Percentiles rank a stretch among this genome's conserved stretches.
Evolutionary conservation across 2,329 filamentous ascomycete genomes (phyloP).

Genomic region (Periconia digitata): DNA sequence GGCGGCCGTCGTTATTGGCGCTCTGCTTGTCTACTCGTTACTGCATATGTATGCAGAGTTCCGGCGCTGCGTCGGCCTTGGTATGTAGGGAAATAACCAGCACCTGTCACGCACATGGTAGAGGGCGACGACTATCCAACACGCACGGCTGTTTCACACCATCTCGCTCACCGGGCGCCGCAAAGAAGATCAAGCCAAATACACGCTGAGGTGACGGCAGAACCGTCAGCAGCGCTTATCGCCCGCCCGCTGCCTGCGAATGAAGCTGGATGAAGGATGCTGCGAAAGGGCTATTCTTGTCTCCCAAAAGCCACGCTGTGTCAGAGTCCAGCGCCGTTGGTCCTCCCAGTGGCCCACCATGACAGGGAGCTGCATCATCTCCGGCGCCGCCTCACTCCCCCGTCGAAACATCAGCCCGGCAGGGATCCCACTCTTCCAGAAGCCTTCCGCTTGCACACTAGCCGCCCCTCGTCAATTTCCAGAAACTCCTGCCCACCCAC

Average conservation of each 20-base stretch:
- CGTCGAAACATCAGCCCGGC: slow-evolving; percentile 32
- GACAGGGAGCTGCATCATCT: slow-evolving; percentile 24
- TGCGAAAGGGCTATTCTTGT: slow-evolving; percentile 35
- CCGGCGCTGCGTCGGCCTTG: not conserved
- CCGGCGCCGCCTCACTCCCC: slow-evolving; percentile 19
- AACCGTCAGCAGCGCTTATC: slow-evolving; percentile 15
- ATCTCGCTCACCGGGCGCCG: not conserved
- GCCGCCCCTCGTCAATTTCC: slow-evolving; percentile 33
- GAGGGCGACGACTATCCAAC: slow-evolving; percentile 27
- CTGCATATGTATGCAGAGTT: not conserved
- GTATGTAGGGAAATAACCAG: not conserved
- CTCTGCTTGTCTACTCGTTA: not conserved
- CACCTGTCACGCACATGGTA: not conserved
- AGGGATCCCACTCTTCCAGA: slow-evolving; percentile 32
- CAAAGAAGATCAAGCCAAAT: not conserved
- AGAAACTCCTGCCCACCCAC: slow-evolving; percentile 28
- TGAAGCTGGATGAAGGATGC: too few relatives aligned
- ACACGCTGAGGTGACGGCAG: not conserved
- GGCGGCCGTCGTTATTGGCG: not conserved
- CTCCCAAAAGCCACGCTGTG: slow-evolving; percentile 25
- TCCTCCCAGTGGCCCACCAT: slow-evolving; percentile 24
- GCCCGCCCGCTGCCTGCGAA: too few relatives aligned
- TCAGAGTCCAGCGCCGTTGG: slow-evolving; percentile 29
- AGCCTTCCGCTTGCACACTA: slow-evolving; percentile 26
- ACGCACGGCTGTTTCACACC: slow-evolving; percentile 38